Conservation (phyloP, 1,139 yeast genomes). For the Candida sanyaensis region DNA sequence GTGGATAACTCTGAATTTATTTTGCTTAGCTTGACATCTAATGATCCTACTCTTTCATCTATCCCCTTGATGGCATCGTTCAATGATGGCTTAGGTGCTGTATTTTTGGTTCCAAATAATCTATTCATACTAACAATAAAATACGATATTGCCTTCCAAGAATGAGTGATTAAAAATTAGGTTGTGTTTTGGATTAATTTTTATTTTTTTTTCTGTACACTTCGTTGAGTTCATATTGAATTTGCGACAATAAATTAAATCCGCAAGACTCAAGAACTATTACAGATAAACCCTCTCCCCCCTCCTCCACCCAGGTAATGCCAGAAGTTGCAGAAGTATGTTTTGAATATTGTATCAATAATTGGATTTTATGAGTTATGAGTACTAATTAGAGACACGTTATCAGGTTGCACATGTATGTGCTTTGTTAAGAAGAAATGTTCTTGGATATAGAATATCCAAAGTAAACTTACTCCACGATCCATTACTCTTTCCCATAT, state of each 20-base stretch:
- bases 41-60: conserved; percentile 76
- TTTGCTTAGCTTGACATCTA: conserved; percentile 87
- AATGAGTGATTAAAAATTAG: background rate
- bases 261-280: too few species aligned
- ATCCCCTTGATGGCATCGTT: conserved; percentile 75
- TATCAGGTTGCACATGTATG: conserved; percentile 56
- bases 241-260: background rate
- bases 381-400: conserved; percentile 11
- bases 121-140: conserved; percentile 57
- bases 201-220: background rate
- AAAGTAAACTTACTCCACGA: conserved; percentile 39
- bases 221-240: background rate
- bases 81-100: conserved; percentile 76
- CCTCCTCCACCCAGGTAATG: conserved; percentile 15
- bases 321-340: conserved; percentile 35
- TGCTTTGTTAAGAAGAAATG: conserved; percentile 47
- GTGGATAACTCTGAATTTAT: conserved; percentile 85
- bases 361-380: too few species aligned
- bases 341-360: background rate
- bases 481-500: conserved; percentile 36
- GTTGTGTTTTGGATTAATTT: background rate
- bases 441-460: conserved; percentile 42
- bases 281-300: too few species aligned
- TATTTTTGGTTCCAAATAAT: conserved; percentile 70
- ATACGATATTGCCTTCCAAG: background rate